Percentiles rank a stretch among this genome's conserved stretches.
Evolutionary conservation across 163 green algal genomes (phyloP).

Genomic region (Chlorella variabilis): DNA sequence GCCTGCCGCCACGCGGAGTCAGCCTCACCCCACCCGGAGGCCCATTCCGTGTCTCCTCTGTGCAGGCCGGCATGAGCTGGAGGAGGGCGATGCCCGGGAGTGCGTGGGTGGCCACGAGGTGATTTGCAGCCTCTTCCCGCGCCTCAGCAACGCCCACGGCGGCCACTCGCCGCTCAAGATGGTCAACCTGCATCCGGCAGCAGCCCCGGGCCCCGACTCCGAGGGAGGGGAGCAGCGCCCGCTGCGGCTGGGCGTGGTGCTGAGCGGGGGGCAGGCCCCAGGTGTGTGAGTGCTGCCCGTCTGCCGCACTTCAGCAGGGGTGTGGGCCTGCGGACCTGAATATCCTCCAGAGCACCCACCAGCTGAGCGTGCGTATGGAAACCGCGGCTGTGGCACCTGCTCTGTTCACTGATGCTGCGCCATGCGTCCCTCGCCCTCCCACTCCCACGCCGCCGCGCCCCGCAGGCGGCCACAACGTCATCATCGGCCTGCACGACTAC

Average conservation of each 20-base stretch:
- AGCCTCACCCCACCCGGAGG: too few relatives aligned
- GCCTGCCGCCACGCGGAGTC: too few relatives aligned
- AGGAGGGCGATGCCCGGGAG: slow-evolving; percentile 25
- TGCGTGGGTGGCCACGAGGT: neutral
- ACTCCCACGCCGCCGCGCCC: too few relatives aligned
- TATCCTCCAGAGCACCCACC: neutral
- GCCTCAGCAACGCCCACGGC: slow-evolving; percentile 12
- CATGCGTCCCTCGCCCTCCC: neutral
- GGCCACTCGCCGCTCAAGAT: slow-evolving; percentile 2
- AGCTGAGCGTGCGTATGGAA: too few relatives aligned
- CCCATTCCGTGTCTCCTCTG: too few relatives aligned
- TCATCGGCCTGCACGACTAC: slow-evolving; percentile 70
- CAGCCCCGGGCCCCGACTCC: neutral
- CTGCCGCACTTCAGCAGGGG: neutral
- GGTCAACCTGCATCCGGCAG: neutral
- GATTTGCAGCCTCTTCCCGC: slow-evolving; percentile 37
- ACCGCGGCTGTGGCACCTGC: too few relatives aligned
- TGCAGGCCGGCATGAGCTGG: slow-evolving; percentile 29
- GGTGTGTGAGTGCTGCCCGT: slow-evolving; percentile 30
- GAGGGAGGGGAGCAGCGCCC: neutral
- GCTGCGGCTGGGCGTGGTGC: slow-evolving; percentile 64
- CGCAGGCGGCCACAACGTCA: slow-evolving; percentile 76
- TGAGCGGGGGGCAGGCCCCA: slow-evolving; percentile 71
- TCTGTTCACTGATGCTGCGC: too few relatives aligned
- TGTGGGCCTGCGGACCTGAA: neutral